Evolutionary conservation across 495 filamentous ascomycete genomes (phyloP).

Genomic region (Delitschia confertaspora): DNA sequence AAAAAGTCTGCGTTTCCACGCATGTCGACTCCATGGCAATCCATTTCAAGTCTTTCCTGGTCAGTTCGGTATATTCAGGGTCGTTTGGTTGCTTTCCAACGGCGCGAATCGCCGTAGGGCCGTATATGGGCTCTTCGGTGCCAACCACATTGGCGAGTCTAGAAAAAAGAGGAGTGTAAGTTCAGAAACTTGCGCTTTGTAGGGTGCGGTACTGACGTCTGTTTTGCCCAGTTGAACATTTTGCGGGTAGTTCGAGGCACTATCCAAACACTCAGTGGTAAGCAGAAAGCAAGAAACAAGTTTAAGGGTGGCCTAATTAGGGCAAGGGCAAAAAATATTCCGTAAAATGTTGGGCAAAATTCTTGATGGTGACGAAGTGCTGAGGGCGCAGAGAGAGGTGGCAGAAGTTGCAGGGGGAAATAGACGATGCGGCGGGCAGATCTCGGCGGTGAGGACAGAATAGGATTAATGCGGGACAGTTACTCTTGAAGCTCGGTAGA

Average conservation of each 20-base stretch:
- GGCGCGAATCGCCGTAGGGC: slow-evolving; percentile 75
- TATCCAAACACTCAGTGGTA: slow-evolving; percentile 16
- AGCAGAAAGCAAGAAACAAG: too few relatives aligned
- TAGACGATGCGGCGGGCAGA: too few relatives aligned
- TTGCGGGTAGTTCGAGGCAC: slow-evolving; percentile 15
- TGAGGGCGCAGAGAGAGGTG: too few relatives aligned
- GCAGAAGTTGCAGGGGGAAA: too few relatives aligned
- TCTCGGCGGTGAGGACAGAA: too few relatives aligned
- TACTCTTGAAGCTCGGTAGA: too few relatives aligned
- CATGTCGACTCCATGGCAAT: slow-evolving; percentile 66
- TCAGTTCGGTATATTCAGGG: slow-evolving; percentile 70
- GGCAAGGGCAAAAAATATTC: too few relatives aligned
- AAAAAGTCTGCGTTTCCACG: slow-evolving; percentile 96
- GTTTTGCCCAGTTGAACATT: slow-evolving; percentile 65
- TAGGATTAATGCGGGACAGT: too few relatives aligned
- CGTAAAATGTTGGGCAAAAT: too few relatives aligned
- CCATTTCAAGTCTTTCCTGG: slow-evolving; percentile 76
- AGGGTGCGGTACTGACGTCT: slow-evolving; percentile 46
- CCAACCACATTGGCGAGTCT: slow-evolving; percentile 88
- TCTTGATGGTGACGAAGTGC: too few relatives aligned
- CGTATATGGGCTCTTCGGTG: slow-evolving; percentile 94
- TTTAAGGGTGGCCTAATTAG: too few relatives aligned
- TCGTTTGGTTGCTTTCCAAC: slow-evolving; percentile 71
- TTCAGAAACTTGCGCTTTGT: slow-evolving; percentile 5
- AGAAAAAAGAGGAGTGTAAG: slow-evolving; percentile 15